phyloP scores from a whole-genome alignment of 176 grass and related monocot genomes.

The Tuctoria greenei region DNA sequence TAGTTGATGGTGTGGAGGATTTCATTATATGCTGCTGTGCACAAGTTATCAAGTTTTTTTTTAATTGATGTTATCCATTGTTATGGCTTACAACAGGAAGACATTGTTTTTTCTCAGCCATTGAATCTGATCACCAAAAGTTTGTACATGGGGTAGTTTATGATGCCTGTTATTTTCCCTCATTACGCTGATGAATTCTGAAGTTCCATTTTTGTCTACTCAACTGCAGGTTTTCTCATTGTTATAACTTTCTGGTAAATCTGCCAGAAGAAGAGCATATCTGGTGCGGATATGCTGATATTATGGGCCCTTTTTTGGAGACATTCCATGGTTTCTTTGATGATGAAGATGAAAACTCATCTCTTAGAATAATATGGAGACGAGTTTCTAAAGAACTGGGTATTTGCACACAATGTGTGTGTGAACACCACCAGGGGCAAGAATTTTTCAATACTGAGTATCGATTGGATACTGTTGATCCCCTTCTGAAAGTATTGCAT shows the following conservation, averaged over 20 bases:
- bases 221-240: slow-evolving; percentile 81
- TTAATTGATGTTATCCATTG: background rate
- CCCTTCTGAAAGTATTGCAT: slow-evolving; percentile 67
- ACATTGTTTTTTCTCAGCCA: slow-evolving; percentile 12
- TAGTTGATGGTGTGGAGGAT: background rate
- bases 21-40: background rate
- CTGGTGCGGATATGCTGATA: slow-evolving; percentile 79
- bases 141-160: slow-evolving; percentile 2
- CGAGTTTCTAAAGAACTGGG: slow-evolving; percentile 68
- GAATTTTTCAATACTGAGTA: slow-evolving; percentile 60
- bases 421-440: slow-evolving; percentile 81
- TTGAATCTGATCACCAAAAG: slow-evolving; percentile 15
- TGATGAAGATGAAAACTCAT: slow-evolving; percentile 51
- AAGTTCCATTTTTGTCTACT: slow-evolving; percentile 34
- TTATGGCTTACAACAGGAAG: background rate
- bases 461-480: slow-evolving; percentile 59
- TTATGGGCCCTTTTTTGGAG: slow-evolving; percentile 84
- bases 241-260: slow-evolving; percentile 69
- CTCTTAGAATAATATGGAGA: slow-evolving; percentile 62
- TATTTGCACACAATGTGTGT: slow-evolving; percentile 83
- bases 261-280: slow-evolving; percentile 60
- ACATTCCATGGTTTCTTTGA: slow-evolving; percentile 73
- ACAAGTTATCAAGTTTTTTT: background rate
- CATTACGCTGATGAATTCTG: slow-evolving; percentile 10
- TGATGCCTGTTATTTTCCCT: background rate